Evolutionary conservation across 163 green algal species (phyloP).

Genomic region (Chlamydomonas reinhardtii): DNA sequence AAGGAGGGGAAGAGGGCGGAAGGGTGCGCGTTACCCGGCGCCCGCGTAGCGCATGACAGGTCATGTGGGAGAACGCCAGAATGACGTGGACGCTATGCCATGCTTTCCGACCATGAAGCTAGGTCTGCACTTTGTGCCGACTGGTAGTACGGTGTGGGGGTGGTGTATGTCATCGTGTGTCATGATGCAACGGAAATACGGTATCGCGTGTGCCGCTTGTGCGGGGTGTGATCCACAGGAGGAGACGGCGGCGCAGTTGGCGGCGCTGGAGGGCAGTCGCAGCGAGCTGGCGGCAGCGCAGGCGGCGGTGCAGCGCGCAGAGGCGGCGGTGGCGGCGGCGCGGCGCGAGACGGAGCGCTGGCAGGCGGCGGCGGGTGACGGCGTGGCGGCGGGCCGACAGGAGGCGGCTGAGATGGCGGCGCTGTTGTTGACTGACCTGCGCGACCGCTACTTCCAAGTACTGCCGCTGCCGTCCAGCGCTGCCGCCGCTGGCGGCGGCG

Average conservation of each 20-base stretch:
- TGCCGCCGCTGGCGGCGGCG: background rate
- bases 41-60: too few species aligned
- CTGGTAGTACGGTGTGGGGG: too few species aligned
- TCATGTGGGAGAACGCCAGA: too few species aligned
- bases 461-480: background rate
- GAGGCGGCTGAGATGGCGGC: constrained; percentile 16
- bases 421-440: constrained; percentile 2
- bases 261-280: background rate
- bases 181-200: too few species aligned
- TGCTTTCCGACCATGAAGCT: too few species aligned
- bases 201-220: too few species aligned
- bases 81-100: too few species aligned
- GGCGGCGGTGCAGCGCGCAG: background rate
- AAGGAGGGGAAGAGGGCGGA: too few species aligned
- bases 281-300: constrained; percentile 11
- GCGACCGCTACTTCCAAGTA: constrained; percentile 31
- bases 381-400: constrained; percentile 6
- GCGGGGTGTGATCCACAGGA: background rate
- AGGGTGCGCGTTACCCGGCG: too few species aligned
- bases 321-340: constrained; percentile 20
- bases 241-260: background rate
- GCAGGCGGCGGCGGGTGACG: background rate
- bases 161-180: too few species aligned
- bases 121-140: too few species aligned
- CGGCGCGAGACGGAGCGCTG: background rate